Base-by-base conservation (phyloP, 2,329 filamentous ascomycete species). In the Aureobasidium uvarum region DNA sequence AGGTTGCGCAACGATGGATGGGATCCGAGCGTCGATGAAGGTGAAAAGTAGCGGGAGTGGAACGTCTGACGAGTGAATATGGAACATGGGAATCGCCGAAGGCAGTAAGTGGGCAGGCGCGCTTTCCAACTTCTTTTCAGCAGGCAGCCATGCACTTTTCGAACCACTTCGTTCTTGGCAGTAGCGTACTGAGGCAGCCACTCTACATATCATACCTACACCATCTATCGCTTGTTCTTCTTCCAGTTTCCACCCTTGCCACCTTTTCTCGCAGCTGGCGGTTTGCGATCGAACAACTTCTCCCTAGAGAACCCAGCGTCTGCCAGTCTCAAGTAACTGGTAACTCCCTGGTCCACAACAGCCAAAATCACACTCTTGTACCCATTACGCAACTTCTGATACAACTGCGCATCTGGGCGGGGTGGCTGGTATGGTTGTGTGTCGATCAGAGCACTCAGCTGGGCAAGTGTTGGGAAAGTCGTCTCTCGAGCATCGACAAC, bases 331-430 rank as follows among this genome's bases (percentile, higher is more conserved):
- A 97, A 81, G 74, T 94, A 98, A 75, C 94, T 98, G 52, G 93
- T 89, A 25, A 98, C 83, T 0, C 95, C 95, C 68, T 92, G 85
- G 74, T 98, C 95, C 39, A 97, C 92, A 2, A 98, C 85, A 0
- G 93, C 95, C 28, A 99, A 75, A 39, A 97, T 81, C 38, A 95
- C 90, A 76, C 91, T 95, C 69, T 91, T 85, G 75, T 89, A 87
- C 1, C 92, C 95, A 72, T 96, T 87, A 77, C 92, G 94, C 68
- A 98, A 79, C 66, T 90, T 86, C 72, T 88, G 85, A 73, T 96
- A 95, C 69, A 93, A 77, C 68, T 83, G 77, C 8, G 78, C 77
- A 14, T 77, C 74, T 74, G 80, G 71, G 73, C 85, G 74, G 0
- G 85, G 89, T 0, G 87, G 85, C 67, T 89, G 84, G 68, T 87